Evolutionary conservation across 2,329 filamentous ascomycete species (phyloP), one percentile per base, ranked within the genome.

Genomic region (Talaromyces sp.): DNA sequence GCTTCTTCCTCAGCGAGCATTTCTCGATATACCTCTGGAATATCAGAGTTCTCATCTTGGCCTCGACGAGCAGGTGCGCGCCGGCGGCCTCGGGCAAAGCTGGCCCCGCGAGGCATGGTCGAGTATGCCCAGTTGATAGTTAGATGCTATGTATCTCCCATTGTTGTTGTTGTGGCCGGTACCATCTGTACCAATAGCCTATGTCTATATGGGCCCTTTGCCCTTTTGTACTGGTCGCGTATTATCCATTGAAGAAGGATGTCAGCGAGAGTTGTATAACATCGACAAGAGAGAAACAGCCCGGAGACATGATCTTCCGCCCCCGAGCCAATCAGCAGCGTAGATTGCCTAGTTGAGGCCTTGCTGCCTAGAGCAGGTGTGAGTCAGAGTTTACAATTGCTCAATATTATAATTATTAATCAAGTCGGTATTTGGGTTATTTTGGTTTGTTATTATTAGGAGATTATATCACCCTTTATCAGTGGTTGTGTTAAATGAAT

Each of bases 1-100:
- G 72, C 68, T 61, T 75, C 73, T 23, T 73, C 74, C 63, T 79
- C 76, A 3, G 73, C 73, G 28, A 80, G 68, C 76, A 79, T 75
- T 53, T 79, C 75, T 53, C 67, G 69, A 61, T 79, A 80, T 3
- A 78, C 70, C 57, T 73, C 69, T 5, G 75, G 70, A 12, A 76
- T 67, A 58, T 75, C 64, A 60, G 73, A 69, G 36, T 63, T 47
- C 4, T 58, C 44, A n/a, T 61, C 50, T 40, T 62, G 54, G 18
- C 55, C 60, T 36, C 60, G 60, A 53, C 60, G 65, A 16, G 58
- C 28, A 57, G 56, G 63, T 31, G 54, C 31, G 12, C 61, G 65
- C 50, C 65, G 36, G 27, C 51, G 63, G 27, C 57, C 62, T 61
- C 65, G 42, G 10, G 57, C 33, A 14, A 51, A 52, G 44, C 53